Evolutionary conservation across 2,329 filamentous ascomycete species (phyloP), one percentile per base, ranked within the genome.

Genomic region (Periconia macrospinosa): DNA sequence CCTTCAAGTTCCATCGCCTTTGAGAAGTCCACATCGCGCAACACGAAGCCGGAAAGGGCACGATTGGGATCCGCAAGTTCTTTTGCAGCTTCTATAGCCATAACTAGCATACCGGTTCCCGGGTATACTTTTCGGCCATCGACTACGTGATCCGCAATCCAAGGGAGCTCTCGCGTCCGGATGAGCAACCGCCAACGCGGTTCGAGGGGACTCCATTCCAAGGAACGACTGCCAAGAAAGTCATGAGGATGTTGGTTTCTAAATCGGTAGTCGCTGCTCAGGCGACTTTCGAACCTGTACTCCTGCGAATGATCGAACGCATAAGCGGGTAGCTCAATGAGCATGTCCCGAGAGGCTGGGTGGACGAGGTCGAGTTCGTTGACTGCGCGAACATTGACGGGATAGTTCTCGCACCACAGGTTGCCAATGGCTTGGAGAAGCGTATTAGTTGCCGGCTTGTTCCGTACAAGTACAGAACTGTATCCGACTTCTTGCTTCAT

Each of bases 81-180:
- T n/a, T 42, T 27, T 8, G 33, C 43, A 15, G 56, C 55, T 42
- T 61, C 58, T 9, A 61, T 45, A 7, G 69, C 72, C 67, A 79
- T 78, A 13, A 68, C 66, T 1, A 80, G 50, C 50, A 77, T 79
- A 0, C 70, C 78, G 1, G 78, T 74, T 2, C 61, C 73, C 0
- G 79, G 79, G 41, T 78, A 79, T 3, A 44, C 20, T 20, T 27
- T 23, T n/a, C 18, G 17, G 9, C 14, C 14, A 27, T 27, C 19
- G 19, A 44, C 42, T 9, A 44, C 6, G 15, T 37, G 33, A 44
- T 44, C 42, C 14, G 42, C 17, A 27, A 44, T 27, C 42, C 42
- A 44, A 9, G n/a, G 14, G 9, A 15, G 17, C 10, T 44, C 42
- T 27, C 13, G 6, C 17, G 20, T 10, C 7, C 42, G 17, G 20